Conservation (phyloP, 2,329 filamentous ascomycete species). For the Phaeosphaeriaceae sp. region DNA sequence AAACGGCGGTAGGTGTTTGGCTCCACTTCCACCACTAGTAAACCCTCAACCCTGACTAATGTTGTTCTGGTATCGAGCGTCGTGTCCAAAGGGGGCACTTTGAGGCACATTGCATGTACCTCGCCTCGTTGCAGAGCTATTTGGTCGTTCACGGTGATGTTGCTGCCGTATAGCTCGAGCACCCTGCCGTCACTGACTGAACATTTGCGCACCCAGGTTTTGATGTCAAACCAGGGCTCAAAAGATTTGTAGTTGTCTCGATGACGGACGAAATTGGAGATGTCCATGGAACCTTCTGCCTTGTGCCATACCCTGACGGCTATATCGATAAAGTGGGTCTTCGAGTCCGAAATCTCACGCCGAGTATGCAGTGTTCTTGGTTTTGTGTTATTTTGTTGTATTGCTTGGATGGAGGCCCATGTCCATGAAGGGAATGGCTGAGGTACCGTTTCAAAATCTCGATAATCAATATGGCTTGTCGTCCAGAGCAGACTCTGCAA, state of each 20-base stretch:
- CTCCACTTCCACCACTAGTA: neutral
- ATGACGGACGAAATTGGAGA: neutral
- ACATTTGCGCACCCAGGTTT: neutral
- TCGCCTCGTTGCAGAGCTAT: neutral
- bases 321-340: neutral
- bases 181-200: neutral
- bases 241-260: neutral
- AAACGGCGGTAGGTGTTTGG: too few relatives aligned
- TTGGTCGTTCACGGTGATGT: neutral
- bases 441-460: neutral
- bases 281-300: neutral
- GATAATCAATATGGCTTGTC: too few relatives aligned
- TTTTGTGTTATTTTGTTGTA: too few relatives aligned
- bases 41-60: neutral
- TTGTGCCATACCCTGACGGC: neutral
- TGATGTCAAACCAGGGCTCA: conserved; percentile 1
- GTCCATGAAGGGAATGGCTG: conserved; percentile 1
- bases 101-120: neutral
- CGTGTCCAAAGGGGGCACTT: neutral
- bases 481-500: neutral
- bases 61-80: neutral
- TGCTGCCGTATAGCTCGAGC: neutral
- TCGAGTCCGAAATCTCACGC: too few relatives aligned
- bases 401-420: neutral
- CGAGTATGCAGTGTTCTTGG: too few relatives aligned